A percentile compares a stretch with the other conserved stretches of the same genome.
Evolutionary conservation across 2,329 filamentous ascomycete species (phyloP).

Genomic region (Phymatotrichopsis omnivora): DNA sequence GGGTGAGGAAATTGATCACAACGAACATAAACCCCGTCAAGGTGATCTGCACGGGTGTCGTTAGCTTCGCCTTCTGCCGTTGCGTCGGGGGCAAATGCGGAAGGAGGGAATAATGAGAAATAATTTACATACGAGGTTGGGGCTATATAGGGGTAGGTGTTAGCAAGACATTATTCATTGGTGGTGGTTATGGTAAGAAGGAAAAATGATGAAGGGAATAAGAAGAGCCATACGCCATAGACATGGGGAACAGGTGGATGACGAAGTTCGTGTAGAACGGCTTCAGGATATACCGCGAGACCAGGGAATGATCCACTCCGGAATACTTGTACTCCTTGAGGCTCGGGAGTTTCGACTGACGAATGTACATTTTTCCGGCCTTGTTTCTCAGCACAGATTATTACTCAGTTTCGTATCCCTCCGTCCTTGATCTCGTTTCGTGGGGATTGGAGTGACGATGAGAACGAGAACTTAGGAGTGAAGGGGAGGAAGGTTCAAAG

Average conservation of each 20-base stretch:
- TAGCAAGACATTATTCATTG: slow-evolving; percentile 10
- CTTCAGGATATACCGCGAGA: slow-evolving; percentile 89
- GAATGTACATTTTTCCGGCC: slow-evolving; percentile 64
- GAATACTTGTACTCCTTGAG: slow-evolving; percentile 95
- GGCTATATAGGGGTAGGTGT: slow-evolving; percentile 33
- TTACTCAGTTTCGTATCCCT: no score
- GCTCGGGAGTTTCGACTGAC: slow-evolving; percentile 76
- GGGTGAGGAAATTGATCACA: slow-evolving; percentile 74
- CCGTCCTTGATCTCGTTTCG: no score
- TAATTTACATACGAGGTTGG: slow-evolving; percentile 44
- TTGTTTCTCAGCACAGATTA: no score
- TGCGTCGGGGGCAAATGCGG: slow-evolving; percentile 5
- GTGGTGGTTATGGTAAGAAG: background rate
- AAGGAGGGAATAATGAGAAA: slow-evolving; percentile 24
- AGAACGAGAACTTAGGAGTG: no score
- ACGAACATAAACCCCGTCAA: slow-evolving; percentile 85
- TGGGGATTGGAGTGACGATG: no score
- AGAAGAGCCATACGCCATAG: slow-evolving; percentile 82
- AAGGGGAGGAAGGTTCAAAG: no score
- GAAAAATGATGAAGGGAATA: slow-evolving; percentile 29
- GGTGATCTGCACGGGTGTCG: slow-evolving; percentile 53
- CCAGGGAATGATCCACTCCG: slow-evolving; percentile 76
- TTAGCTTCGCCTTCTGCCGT: background rate
- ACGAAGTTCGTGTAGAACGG: slow-evolving; percentile 94
- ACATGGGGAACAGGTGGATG: slow-evolving; percentile 89